Evolutionary conservation across 495 filamentous ascomycete genomes (phyloP), one percentile per base, ranked within the genome.

Genomic region (Xylaria flabelliformis): DNA sequence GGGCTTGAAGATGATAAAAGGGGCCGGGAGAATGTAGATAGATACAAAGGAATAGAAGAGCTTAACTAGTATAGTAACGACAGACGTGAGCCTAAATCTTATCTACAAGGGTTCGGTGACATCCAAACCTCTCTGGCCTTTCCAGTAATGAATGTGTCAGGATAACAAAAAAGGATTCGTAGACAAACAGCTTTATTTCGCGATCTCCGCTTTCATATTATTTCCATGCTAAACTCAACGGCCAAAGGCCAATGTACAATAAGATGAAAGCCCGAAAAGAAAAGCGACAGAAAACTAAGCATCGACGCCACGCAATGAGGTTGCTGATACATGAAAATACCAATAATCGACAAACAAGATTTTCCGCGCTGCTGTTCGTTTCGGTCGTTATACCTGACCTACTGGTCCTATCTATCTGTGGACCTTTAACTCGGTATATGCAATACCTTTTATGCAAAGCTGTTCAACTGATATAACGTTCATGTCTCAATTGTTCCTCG

Each of bases 241-340:
- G n/a, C 34, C 8, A 39, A 61, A 12, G 10, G n/a, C 24, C 19
- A 39, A 8, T 34, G 9, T 61, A 17, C 29, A 61, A 39, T 3
- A 61, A 1, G 32, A 4, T 19, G 34, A 61, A 39, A 39, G 3
- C 3, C n/a, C 12, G 17, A 19, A 17, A 17, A 21, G 19, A 32
- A 36, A 59, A 29, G 50, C 1, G 26, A 19, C 7, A 17, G 29
- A 39, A 19, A 39, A 19, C 56, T 15, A 39, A 59, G 34, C 56
- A 59, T 59, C 19, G 56, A 61, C 58, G 34, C 58, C 34, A 61
- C 19, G 58, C 58, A 61, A 39, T 36, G 58, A 8, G 17, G 21
- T n/a, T 56, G 29, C n/a, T 51, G 21, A 34, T 56, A 21, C 50
- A 41, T 42, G 48, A 44, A 67, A 67, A 56, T 67, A 34, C 36